Evolutionary conservation across 306 rosid genomes (phyloP), one percentile per base, ranked within the genome.

Genomic region (Rosa persica): DNA sequence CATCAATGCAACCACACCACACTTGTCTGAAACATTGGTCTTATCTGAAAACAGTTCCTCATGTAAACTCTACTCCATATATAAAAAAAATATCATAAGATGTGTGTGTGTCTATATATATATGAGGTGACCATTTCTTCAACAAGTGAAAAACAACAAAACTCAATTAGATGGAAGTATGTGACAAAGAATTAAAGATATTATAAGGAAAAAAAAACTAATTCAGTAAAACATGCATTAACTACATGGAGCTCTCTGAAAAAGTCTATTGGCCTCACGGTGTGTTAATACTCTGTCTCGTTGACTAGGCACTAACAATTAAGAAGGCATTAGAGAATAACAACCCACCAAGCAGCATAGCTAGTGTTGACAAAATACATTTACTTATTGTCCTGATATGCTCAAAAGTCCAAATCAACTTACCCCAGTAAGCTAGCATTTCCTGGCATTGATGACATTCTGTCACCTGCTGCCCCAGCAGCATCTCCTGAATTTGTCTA

Each of bases 371-470:
- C 68, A 62, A 27, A 62, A 62, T 5, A 62, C 19, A 62, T 12
- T 62, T 30, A 62, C 44, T 13, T 27, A 27, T 13, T 12, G 9
- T 10, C n/a, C 34, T 27, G 36, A 51, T 22, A 10, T n/a, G 27
- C 34, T 34, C 17, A 55, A 23, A 83, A 71, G 42, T 67, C 42
- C 23, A 58, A 49, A 67, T 23, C 34, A 78, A 89, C 97, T 85
- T 74, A 95, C 99, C 98, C 99, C 71, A 95, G 94, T 83, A 95
- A 89, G 83, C 99, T 69, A 47, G 96, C 96, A 91, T 90, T 93
- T 88, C 89, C 98, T 22, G 93, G 91, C 73, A 83, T 67, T 71
- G 93, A 86, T 54, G 98, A 83, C 61, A 85, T 83, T 76, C 88
- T 95, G 39, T 66, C 49, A 81, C 91, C 82, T 13, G 84, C 72